These are phyloP conservation scores for Fusarium dlaminii DNA, from an alignment of 2,329 filamentous ascomycete species.

Conservation along the genomic window DNA sequence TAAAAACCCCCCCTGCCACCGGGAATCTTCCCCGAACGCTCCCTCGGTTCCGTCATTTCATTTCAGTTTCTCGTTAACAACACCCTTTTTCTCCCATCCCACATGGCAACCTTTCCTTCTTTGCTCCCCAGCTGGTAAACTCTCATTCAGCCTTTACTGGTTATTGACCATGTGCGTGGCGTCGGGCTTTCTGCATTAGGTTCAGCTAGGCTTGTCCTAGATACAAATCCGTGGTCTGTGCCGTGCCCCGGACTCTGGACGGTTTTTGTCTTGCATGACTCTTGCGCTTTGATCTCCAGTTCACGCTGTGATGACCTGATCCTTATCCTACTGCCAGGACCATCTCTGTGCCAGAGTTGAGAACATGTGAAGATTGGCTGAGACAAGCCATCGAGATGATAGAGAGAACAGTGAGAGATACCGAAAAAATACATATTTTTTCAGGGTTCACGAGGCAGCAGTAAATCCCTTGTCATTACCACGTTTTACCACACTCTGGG, in stretches of 20 bases:
- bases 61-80: conserved; percentile 9
- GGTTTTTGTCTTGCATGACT: conserved; percentile 30
- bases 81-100: conserved; percentile 9
- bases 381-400: background rate
- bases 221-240: conserved; percentile 26
- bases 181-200: conserved; percentile 34
- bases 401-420: background rate
- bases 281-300: conserved; percentile 14
- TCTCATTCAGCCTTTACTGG: conserved; percentile 11
- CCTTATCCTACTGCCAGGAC: background rate
- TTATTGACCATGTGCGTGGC: conserved; percentile 32
- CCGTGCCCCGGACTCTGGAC: conserved; percentile 25
- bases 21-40: conserved; percentile 31
- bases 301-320: background rate
- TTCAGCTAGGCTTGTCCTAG: conserved; percentile 37
- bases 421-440: background rate
- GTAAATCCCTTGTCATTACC: conserved; percentile 19
- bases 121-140: background rate
- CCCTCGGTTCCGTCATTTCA: conserved; percentile 16
- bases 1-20: conserved; percentile 27
- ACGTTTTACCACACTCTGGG: conserved; percentile 26
- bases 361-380: background rate
- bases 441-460: conserved; percentile 19
- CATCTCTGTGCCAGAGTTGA: background rate
- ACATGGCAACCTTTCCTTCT: conserved; percentile 26